These are phyloP conservation scores for Postia placenta DNA, from an alignment of 768 basidiomycete genomes.

Conservation along the genomic window DNA sequence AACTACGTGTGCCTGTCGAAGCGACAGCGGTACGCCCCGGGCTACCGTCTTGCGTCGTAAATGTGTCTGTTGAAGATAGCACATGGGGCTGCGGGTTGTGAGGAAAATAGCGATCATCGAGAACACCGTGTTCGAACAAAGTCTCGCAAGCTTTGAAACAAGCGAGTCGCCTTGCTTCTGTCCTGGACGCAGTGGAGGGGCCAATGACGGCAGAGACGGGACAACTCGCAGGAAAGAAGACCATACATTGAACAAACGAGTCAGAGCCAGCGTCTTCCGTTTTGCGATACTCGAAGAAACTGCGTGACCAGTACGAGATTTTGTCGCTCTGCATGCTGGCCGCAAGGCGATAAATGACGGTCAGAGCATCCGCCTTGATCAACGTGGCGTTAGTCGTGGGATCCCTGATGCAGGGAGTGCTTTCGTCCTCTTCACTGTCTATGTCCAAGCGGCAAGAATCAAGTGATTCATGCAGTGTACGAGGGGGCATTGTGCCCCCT, in stretches of 20 bases:
- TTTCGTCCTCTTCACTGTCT: constrained; percentile 30
- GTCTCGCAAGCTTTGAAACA: constrained; percentile 14
- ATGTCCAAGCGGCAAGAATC: constrained; percentile 43
- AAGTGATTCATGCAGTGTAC: constrained; percentile 31
- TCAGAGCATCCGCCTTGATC: constrained; percentile 50
- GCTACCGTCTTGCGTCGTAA: no score
- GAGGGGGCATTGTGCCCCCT: constrained; percentile 37
- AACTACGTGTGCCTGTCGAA: constrained; percentile 40
- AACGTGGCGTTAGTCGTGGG: constrained; percentile 58
- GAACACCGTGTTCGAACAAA: constrained; percentile 10
- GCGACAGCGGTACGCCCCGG: no score
- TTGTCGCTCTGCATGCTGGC: constrained; percentile 15
- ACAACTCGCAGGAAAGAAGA: constrained; percentile 4
- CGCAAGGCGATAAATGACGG: constrained; percentile 49
- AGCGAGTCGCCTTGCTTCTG: constrained; percentile 7
- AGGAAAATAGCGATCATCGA: constrained; percentile 33
- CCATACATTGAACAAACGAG: constrained; percentile 12
- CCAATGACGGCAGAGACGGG: constrained; percentile 7
- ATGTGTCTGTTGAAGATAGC: no score
- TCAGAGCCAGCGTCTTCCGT: background rate
- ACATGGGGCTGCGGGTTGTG: no score
- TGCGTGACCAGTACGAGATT: background rate
- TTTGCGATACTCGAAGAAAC: background rate
- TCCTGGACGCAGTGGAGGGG: background rate
- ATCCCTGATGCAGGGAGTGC: constrained; percentile 43